Base-by-base conservation (phyloP, 768 basidiomycete genomes). In the Termitomyces sp. region DNA sequence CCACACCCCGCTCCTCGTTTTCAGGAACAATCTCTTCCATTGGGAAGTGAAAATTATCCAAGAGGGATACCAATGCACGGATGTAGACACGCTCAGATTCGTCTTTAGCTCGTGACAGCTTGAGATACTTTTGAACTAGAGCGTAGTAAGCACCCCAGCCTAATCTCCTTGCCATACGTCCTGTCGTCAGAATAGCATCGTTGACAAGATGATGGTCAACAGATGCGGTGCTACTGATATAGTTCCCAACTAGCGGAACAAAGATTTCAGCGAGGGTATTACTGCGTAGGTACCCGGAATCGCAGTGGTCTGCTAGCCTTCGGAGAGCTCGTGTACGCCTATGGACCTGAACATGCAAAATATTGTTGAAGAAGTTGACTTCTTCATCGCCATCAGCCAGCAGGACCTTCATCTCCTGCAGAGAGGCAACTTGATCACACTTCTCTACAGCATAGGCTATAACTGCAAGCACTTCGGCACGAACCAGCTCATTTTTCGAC, bases 361-460 rank as follows among this genome's bases (percentile, higher is more conserved):
- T 85, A 70, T 99, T 99, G 77, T 87, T 88, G 82, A 99, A 98
- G 75, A 98, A 95, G 67, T 89, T 95, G 32, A 93, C 94, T 70
- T 99, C 96, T 48, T 90, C 87, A 66, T 98, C 95, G 1, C 92
- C 95, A 17, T 79, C 84, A 8, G 90, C 92, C 32, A 98, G 79
- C 7, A 98, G 73, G 11, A 85, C 79, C 23, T 75, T 83, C 85
- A 98, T 86, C 66, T 98, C 95, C 49, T 84, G 84, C 27, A 98
- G 71, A 2, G 81, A 69, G 0, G 73, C 66, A 31, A 95, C 74
- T 19, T 77, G 71, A 6, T 78, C 74, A 62, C 89, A 90, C 59
- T 80, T 82, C 35, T 77, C 73, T 6, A 95, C 85, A 1, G 89
- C 86, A 62, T 87, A 82, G 0, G 88, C 85, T 57, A 98, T 72